Evolutionary conservation across 228 moss, liverwort and hornwort species (phyloP).

Genomic region (Sphagnum fallax): DNA sequence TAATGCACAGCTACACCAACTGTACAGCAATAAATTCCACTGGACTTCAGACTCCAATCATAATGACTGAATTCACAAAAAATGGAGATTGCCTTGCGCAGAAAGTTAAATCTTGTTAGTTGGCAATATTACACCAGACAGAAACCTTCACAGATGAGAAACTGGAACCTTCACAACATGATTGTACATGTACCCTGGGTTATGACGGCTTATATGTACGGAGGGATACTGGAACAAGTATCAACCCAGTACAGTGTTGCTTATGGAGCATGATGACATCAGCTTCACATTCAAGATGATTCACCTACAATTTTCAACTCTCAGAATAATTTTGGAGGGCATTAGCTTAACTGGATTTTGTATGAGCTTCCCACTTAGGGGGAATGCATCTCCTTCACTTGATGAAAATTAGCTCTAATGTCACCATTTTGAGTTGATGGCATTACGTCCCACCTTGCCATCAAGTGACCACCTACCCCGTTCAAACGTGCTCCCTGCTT

Average conservation of each 20-base stretch:
- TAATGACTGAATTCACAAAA: too few relatives aligned
- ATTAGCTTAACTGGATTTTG: constrained; percentile 4
- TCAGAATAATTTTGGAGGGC: background rate
- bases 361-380: constrained; percentile 6
- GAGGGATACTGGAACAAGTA: constrained; percentile 5
- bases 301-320: background rate
- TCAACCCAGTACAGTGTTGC: constrained; percentile 2
- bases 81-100: too few relatives aligned
- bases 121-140: too few relatives aligned
- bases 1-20: too few relatives aligned
- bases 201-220: constrained; percentile 20
- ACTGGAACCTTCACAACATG: too few relatives aligned
- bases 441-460: constrained; percentile 2
- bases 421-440: constrained; percentile 10
- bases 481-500: constrained; percentile 10
- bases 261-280: constrained; percentile 10
- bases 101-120: too few relatives aligned
- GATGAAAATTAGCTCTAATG: constrained; percentile 15
- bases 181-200: constrained; percentile 12
- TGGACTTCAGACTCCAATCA: too few relatives aligned
- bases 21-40: too few relatives aligned
- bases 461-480: constrained; percentile 13
- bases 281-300: constrained; percentile 3
- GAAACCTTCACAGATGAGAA: too few relatives aligned
- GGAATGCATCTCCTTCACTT: constrained; percentile 6